Percentiles rank a stretch among this genome's conserved stretches.
Evolutionary conservation across 2,329 filamentous ascomycete species (phyloP).

Genomic region (Ophiocordyceps camponoti-floridani): DNA sequence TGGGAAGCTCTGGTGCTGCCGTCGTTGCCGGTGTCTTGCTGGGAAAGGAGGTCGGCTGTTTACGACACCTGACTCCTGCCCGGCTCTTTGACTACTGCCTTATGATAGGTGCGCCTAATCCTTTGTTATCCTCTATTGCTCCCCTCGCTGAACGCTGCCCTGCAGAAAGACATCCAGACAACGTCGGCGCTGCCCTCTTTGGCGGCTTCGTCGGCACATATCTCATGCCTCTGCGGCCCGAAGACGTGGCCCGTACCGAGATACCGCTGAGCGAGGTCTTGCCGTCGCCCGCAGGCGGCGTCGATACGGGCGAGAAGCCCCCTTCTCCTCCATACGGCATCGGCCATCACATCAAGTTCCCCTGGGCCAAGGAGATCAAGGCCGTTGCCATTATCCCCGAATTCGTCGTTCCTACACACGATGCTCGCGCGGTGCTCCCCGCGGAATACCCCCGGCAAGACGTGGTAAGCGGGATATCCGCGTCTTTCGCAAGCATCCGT

Average conservation of each 20-base stretch:
- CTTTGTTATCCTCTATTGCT: no score
- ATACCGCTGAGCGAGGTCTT: slow-evolving; percentile 90
- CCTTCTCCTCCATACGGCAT: slow-evolving; percentile 84
- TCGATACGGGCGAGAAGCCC: slow-evolving; percentile 74
- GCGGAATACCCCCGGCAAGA: slow-evolving; percentile 62
- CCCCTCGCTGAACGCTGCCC: not conserved
- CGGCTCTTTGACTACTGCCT: slow-evolving; percentile 88
- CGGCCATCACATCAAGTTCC: slow-evolving; percentile 90
- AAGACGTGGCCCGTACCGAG: slow-evolving; percentile 78
- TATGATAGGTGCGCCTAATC: slow-evolving; percentile 56
- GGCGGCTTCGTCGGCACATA: slow-evolving; percentile 96
- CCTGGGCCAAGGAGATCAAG: slow-evolving; percentile 89
- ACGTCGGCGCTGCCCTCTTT: slow-evolving; percentile 86
- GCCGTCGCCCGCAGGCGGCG: slow-evolving; percentile 72
- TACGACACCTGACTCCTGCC: slow-evolving; percentile 56
- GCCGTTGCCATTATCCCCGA: slow-evolving; percentile 91
- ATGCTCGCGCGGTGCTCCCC: slow-evolving; percentile 73
- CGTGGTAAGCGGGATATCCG: slow-evolving; percentile 40
- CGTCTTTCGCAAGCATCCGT: not conserved
- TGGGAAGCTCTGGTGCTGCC: slow-evolving; percentile 90
- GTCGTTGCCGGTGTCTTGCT: slow-evolving; percentile 92
- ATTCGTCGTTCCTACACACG: slow-evolving; percentile 89
- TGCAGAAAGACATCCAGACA: slow-evolving; percentile 72
- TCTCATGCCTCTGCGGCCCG: slow-evolving; percentile 75
- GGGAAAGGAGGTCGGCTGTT: slow-evolving; percentile 70